Conservation (phyloP, 1,139 yeast genomes). For the Candida mesenterica region DNA sequence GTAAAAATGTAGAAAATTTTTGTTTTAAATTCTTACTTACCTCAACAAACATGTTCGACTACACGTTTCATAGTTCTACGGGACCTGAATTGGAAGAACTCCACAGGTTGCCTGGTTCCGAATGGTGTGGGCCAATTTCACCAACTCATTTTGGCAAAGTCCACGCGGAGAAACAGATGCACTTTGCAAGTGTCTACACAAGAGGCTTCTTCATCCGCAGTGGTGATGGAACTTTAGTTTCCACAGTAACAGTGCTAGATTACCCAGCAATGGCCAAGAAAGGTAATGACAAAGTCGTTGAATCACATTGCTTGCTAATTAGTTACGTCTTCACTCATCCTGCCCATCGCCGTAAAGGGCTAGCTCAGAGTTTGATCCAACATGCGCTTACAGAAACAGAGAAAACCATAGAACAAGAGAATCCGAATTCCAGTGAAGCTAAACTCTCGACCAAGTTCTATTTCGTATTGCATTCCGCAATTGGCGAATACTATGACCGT, state of each 20-base stretch:
- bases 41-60: background rate
- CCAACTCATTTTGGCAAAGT: slow-evolving; percentile 27
- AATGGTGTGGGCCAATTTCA: slow-evolving; percentile 29
- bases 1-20: too few species aligned
- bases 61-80: slow-evolving; percentile 21
- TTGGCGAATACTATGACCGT: slow-evolving; percentile 31
- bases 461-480: slow-evolving; percentile 41
- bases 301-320: slow-evolving; percentile 17
- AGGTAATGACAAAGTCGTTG: background rate
- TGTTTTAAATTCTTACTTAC: too few species aligned
- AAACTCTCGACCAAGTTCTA: background rate
- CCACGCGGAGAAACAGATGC: slow-evolving; percentile 17
- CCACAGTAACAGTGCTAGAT: slow-evolving; percentile 1
- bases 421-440: background rate
- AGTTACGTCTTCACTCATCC: slow-evolving; percentile 30
- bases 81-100: slow-evolving; percentile 29
- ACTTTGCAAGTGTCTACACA: slow-evolving; percentile 18
- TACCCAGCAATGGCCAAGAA: background rate
- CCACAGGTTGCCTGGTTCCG: slow-evolving; percentile 26
- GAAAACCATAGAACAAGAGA: slow-evolving; percentile 17
- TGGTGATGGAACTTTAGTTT: slow-evolving; percentile 1
- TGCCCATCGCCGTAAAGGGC: slow-evolving; percentile 30
- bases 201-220: slow-evolving; percentile 11
- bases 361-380: slow-evolving; percentile 28
- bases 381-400: slow-evolving; percentile 35